Evolutionary conservation across 2,329 filamentous ascomycete genomes (phyloP).

Genomic region (Claviceps sp.): DNA sequence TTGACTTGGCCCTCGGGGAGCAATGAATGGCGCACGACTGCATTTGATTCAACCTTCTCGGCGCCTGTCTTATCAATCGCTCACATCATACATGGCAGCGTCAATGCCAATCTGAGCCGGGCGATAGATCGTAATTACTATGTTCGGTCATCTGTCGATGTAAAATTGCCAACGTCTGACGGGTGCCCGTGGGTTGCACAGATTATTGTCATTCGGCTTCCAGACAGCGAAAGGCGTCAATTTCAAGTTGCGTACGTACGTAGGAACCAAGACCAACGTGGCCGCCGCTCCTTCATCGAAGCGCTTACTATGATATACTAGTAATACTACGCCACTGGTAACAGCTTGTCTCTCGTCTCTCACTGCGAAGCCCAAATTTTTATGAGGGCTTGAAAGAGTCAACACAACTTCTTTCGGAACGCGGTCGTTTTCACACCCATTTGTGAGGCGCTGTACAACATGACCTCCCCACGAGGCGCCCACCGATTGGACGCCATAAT

Average conservation of each 20-base stretch:
- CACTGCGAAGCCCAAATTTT: neutral
- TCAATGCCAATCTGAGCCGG: too few species aligned
- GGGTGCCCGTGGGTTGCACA: neutral
- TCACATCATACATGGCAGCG: too few species aligned
- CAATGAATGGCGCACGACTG: too few species aligned
- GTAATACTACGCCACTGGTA: neutral
- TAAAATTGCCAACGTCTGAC: neutral
- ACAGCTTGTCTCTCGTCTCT: too few species aligned
- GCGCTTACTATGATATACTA: neutral
- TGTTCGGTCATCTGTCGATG: neutral
- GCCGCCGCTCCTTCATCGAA: neutral
- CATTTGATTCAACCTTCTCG: too few species aligned
- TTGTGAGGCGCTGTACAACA: neutral
- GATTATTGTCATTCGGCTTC: neutral
- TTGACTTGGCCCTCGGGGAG: too few species aligned
- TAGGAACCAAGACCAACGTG: neutral
- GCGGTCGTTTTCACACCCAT: neutral
- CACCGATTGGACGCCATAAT: conserved; percentile 1
- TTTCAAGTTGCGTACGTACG: too few species aligned
- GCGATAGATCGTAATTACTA: too few species aligned
- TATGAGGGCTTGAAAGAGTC: too few species aligned
- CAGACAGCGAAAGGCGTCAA: neutral
- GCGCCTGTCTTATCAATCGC: too few species aligned
- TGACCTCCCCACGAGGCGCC: neutral
- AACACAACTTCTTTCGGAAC: neutral